Conservation (phyloP, 495 filamentous ascomycete genomes). For the Penicillium lividum region DNA sequence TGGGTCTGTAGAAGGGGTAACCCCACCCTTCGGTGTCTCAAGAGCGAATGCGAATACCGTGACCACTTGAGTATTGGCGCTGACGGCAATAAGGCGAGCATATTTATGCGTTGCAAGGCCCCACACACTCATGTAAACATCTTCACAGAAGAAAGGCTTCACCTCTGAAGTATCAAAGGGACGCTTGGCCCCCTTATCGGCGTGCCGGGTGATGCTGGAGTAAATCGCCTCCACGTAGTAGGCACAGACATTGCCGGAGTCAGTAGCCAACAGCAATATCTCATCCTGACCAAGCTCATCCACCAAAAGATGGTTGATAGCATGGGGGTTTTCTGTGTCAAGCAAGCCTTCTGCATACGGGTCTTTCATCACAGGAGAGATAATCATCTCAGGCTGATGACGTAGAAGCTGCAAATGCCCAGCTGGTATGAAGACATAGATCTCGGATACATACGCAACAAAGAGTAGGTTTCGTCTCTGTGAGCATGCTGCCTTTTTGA, state of each 20-base stretch:
- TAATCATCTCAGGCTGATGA: conserved; percentile 59
- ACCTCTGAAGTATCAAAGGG: conserved; percentile 34
- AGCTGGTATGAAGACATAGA: conserved; percentile 73
- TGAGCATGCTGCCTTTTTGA: conserved; percentile 52
- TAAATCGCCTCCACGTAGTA: conserved; percentile 67
- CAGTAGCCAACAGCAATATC: conserved; percentile 71
- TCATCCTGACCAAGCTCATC: conserved; percentile 81
- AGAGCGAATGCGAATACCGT: conserved; percentile 76
- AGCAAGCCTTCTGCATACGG: conserved; percentile 54
- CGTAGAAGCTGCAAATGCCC: conserved; percentile 67
- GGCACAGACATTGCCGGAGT: conserved; percentile 86
- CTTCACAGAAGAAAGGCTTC: conserved; percentile 68
- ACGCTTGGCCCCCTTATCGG: conserved; percentile 22
- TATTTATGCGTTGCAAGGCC: conserved; percentile 82
- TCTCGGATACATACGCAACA: conserved; percentile 66
- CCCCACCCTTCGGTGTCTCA: conserved; percentile 19
- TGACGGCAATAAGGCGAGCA: conserved; percentile 77
- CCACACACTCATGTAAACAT: conserved; percentile 81
- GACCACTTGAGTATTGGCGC: conserved; percentile 68
- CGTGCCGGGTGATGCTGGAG: conserved; percentile 41
- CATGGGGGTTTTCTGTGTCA: conserved; percentile 59
- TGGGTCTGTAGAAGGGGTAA: conserved; percentile 23
- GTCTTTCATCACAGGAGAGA: conserved; percentile 60
- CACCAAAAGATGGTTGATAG: conserved; percentile 76
- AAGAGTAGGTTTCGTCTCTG: conserved; percentile 71